These are phyloP conservation scores for Rubia balearica DNA, from an alignment of 305 asterid species.

Conservation along the genomic window DNA sequence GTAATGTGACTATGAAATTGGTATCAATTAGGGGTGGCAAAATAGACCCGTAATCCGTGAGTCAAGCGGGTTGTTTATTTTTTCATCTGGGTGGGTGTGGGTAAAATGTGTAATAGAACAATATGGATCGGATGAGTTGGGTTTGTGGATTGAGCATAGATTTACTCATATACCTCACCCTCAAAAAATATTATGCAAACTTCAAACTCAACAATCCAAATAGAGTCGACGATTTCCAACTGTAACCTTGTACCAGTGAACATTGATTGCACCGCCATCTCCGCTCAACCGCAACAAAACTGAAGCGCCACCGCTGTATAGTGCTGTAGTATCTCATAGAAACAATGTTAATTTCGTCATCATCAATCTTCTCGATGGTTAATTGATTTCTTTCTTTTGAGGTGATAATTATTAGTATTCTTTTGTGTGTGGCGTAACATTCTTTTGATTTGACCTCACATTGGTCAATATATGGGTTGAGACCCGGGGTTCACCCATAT, in stretches of 20 bases:
- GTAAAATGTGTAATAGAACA: too few species aligned
- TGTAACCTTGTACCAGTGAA: conserved; percentile 51
- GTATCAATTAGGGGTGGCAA: too few species aligned
- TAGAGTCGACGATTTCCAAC: conserved; percentile 36
- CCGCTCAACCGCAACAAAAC: neutral
- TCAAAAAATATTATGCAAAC: conserved; percentile 19
- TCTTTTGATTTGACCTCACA: too few species aligned
- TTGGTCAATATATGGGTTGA: too few species aligned
- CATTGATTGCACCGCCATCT: conserved; percentile 19
- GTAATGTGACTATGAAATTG: too few species aligned
- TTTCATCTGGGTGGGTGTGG: too few species aligned
- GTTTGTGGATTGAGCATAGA: too few species aligned
- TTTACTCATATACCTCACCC: conserved; percentile 11
- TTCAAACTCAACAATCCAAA: conserved; percentile 19
- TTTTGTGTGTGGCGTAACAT: neutral
- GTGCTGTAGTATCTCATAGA: conserved; percentile 12
- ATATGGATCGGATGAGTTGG: too few species aligned
- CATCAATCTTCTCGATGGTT: conserved; percentile 9
- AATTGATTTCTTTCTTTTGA: conserved; percentile 6
- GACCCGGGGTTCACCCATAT: too few species aligned
- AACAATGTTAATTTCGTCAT: neutral
- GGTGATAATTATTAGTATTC: neutral
- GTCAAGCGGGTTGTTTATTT: too few species aligned
- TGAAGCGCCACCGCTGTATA: conserved; percentile 18
- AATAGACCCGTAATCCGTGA: too few species aligned